Percentiles rank a stretch among this genome's conserved stretches.
Conservation (phyloP, 345 rosid genomes). For the Acer campestre region DNA sequence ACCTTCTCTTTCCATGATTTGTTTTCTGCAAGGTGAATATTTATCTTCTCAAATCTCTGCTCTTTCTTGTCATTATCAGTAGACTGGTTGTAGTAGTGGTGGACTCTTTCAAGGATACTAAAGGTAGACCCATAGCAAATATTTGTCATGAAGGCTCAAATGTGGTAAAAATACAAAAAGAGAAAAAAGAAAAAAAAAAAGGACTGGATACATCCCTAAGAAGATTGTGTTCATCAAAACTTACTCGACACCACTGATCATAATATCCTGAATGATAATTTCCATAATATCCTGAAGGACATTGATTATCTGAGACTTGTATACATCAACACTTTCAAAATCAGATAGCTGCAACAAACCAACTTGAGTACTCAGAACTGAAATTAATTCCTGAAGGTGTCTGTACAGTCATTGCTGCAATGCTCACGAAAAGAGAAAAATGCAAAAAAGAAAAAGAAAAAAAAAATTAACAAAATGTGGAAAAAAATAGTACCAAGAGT, state of each 20-base stretch:
- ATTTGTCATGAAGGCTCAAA: conserved; percentile 15
- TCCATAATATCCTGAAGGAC: conserved; percentile 92
- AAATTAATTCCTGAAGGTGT: neutral
- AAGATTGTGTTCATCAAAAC: conserved; percentile 34
- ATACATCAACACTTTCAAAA: conserved; percentile 32
- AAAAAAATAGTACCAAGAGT: conserved; percentile 56
- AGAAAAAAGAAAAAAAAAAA: neutral
- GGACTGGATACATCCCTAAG: neutral
- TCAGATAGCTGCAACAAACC: conserved; percentile 53
- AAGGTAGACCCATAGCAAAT: conserved; percentile 24
- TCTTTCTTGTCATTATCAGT: conserved; percentile 42
- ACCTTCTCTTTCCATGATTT: conserved; percentile 79
- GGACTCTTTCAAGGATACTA: conserved; percentile 64
- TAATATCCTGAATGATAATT: conserved; percentile 75
- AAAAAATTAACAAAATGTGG: conserved; percentile 7
- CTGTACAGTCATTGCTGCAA: neutral
- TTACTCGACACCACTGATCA: conserved; percentile 74
- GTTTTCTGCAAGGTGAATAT: conserved; percentile 28
- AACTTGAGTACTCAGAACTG: conserved; percentile 7
- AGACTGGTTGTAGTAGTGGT: conserved; percentile 18
- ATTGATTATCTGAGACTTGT: conserved; percentile 79
- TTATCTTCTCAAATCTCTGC: conserved; percentile 78
- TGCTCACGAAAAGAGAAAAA: conserved; percentile 16
- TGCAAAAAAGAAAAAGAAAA: neutral
- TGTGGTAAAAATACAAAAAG: conserved; percentile 17